Percentiles rank a stretch among this genome's conserved stretches.
These are phyloP conservation scores for Candida caryicola DNA, from an alignment of 805 yeast genomes.

Conservation along the genomic window DNA sequence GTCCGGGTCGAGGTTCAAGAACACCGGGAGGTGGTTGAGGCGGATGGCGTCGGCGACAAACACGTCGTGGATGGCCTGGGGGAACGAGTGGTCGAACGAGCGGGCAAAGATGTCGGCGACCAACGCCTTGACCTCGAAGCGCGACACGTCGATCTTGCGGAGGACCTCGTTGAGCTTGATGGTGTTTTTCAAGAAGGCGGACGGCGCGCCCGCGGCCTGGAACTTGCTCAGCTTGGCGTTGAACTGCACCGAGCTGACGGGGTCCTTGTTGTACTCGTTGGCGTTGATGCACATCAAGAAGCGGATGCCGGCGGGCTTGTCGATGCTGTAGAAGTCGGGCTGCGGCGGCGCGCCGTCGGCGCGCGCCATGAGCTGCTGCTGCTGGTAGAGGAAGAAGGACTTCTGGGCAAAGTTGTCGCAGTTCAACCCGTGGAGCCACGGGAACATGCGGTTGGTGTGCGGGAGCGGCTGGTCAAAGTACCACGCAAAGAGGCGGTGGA, in stretches of 20 bases:
- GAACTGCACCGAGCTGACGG: constrained; percentile 2
- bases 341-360: background rate
- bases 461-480: constrained; percentile 50
- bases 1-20: constrained; percentile 62
- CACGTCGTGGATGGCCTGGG: constrained; percentile 17
- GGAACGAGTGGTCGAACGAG: constrained; percentile 20
- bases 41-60: constrained; percentile 43
- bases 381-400: constrained; percentile 39
- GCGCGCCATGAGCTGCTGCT: constrained; percentile 13
- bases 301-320: constrained; percentile 29
- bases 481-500: constrained; percentile 28
- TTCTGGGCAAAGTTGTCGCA: constrained; percentile 53
- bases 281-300: constrained; percentile 38
- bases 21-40: constrained; percentile 48
- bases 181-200: constrained; percentile 45
- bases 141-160: constrained; percentile 44
- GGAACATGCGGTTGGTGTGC: constrained; percentile 67
- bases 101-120: constrained; percentile 19
- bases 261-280: constrained; percentile 7
- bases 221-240: constrained; percentile 2
- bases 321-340: constrained; percentile 8
- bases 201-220: constrained; percentile 1
- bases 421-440: constrained; percentile 86
- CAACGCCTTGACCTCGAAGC: constrained; percentile 26
- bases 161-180: constrained; percentile 55